Conservation (phyloP, 2,329 filamentous ascomycete genomes). For the Chrysosporium keratinophilum region DNA sequence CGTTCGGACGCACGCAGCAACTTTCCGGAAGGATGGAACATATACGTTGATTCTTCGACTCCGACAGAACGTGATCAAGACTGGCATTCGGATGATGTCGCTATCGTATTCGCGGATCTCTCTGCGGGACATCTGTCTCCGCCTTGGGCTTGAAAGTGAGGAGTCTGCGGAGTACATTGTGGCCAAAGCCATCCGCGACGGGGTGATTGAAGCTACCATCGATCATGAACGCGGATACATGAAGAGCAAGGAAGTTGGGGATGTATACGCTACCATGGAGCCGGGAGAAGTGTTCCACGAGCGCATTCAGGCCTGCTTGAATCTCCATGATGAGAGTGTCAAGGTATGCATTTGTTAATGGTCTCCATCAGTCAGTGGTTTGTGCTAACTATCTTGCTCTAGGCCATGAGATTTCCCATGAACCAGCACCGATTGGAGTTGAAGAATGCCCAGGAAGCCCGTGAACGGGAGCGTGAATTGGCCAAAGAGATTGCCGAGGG, state of each 20-base stretch:
- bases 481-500: constrained; percentile 98
- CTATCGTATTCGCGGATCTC: constrained; percentile 96
- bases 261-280: constrained; percentile 91
- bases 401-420: constrained; percentile 99
- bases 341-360: constrained; percentile 64
- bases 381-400: constrained; percentile 22
- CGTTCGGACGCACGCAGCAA: constrained; percentile 68
- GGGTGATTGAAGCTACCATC: constrained; percentile 88
- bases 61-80: constrained; percentile 98
- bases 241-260: constrained; percentile 94
- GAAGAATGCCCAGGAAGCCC: constrained; percentile 96
- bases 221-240: constrained; percentile 94
- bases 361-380: background rate
- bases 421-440: constrained; percentile 95
- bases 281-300: constrained; percentile 97
- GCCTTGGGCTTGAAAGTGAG: constrained; percentile 83
- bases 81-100: constrained; percentile 97
- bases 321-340: constrained; percentile 92
- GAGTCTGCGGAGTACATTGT: constrained; percentile 99
- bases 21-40: constrained; percentile 86
- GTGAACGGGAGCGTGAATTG: constrained; percentile 89
- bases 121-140: constrained; percentile 91
- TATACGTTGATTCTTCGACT: constrained; percentile 92
- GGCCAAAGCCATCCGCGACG: constrained; percentile 93
- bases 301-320: constrained; percentile 81